A percentile compares a stretch with the other conserved stretches of the same genome.
phyloP scores from a whole-genome alignment of 805 yeast genomes.

The Yarrowia phangngaensis region DNA sequence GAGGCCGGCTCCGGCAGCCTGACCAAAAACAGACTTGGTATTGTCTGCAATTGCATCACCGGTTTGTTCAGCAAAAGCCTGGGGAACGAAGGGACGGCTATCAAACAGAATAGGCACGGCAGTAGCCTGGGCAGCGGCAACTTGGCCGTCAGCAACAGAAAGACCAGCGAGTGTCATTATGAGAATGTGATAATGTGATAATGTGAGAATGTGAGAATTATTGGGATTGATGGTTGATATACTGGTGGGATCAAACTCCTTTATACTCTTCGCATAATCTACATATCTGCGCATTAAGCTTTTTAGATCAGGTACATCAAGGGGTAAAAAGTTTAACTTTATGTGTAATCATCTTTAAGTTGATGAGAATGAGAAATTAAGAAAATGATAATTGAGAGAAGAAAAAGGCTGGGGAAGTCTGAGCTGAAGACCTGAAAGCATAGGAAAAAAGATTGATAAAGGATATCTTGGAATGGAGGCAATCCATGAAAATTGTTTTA shows the following conservation, averaged over 20 bases:
- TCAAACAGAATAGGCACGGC: constrained; percentile 25
- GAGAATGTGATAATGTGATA: constrained; percentile 8
- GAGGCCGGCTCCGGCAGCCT: constrained; percentile 29
- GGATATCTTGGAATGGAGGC: too few relatives aligned
- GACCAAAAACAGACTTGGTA: constrained; percentile 28
- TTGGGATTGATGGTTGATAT: background rate
- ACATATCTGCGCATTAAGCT: too few relatives aligned
- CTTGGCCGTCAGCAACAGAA: constrained; percentile 27
- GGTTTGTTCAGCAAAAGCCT: constrained; percentile 14
- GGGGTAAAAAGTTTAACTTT: background rate
- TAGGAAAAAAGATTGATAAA: too few relatives aligned
- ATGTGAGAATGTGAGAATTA: background rate
- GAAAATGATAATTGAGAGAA: background rate
- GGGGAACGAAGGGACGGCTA: constrained; percentile 22
- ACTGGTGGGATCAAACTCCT: too few relatives aligned
- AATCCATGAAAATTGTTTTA: too few relatives aligned
- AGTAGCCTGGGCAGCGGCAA: constrained; percentile 25
- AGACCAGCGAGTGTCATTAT: constrained; percentile 26
- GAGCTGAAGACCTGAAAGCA: too few relatives aligned
- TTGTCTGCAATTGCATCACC: constrained; percentile 29
- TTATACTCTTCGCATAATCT: too few relatives aligned
- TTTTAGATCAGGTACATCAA: constrained; percentile 24
- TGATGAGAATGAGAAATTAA: background rate
- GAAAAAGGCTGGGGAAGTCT: background rate
- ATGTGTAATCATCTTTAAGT: background rate